Conservation (phyloP, 164 flowering plant species). For the Piper longum region DNA sequence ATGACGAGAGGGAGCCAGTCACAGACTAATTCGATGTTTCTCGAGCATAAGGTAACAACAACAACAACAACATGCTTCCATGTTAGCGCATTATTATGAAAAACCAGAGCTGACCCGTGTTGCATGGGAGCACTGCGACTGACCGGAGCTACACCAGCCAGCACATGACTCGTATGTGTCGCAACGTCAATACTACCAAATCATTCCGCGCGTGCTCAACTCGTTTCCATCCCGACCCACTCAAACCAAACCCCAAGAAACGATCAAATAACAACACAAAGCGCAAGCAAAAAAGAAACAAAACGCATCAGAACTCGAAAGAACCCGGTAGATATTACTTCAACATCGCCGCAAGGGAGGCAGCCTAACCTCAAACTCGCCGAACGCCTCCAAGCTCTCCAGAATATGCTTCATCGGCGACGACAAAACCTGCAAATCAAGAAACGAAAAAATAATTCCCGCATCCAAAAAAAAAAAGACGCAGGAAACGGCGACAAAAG, state of each 20-base stretch:
- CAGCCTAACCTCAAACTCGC: slow-evolving; percentile 79
- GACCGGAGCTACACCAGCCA: too few relatives aligned
- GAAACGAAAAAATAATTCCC: not conserved
- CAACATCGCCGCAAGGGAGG: not conserved
- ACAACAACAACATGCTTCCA: too few relatives aligned
- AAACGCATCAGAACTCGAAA: not conserved
- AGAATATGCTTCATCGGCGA: slow-evolving; percentile 60
- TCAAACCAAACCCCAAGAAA: not conserved
- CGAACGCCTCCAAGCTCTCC: slow-evolving; percentile 36
- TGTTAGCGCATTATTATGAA: too few relatives aligned
- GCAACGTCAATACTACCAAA: too few relatives aligned
- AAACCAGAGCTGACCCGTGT: too few relatives aligned
- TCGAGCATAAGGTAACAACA: too few relatives aligned
- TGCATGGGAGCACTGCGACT: too few relatives aligned
- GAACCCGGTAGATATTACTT: not conserved
- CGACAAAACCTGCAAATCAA: slow-evolving; percentile 46
- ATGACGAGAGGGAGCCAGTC: too few relatives aligned
- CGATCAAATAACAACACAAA: not conserved
- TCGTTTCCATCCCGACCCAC: not conserved
- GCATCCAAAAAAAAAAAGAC: not conserved
- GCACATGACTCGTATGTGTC: too few relatives aligned
- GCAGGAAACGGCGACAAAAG: not conserved
- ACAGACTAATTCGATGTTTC: too few relatives aligned
- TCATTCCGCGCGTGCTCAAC: too few relatives aligned
- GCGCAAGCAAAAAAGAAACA: not conserved